phyloP scores from a whole-genome alignment of 192 early-diverging fungal genomes.

The Phycomyces blakesleeanus region DNA sequence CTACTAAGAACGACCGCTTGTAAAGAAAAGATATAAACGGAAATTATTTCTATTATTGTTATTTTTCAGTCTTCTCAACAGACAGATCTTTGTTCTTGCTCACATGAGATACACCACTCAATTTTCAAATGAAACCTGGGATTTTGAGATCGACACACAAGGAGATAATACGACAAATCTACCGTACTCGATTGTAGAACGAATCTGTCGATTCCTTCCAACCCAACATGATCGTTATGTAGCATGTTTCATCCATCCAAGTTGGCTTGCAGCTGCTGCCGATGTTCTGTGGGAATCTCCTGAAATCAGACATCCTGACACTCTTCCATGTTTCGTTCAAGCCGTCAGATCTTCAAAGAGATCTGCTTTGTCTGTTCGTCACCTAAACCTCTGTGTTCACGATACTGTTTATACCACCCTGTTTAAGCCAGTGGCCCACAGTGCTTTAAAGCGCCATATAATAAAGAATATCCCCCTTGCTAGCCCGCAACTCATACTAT shows the following conservation, averaged over 20 bases:
- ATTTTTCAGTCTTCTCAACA: too few relatives aligned
- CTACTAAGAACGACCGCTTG: too few relatives aligned
- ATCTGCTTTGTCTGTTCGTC: constrained; percentile 25
- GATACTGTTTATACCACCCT: neutral
- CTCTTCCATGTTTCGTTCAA: constrained; percentile 24
- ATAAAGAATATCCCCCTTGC: constrained; percentile 6
- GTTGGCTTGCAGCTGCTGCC: constrained; percentile 30
- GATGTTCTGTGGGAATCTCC: constrained; percentile 38
- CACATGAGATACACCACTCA: neutral
- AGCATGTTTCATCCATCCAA: constrained; percentile 30
- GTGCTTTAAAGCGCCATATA: neutral
- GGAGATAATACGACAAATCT: neutral
- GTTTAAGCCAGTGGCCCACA: neutral
- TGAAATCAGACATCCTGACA: constrained; percentile 22
- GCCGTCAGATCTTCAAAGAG: constrained; percentile 6
- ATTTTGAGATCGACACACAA: neutral
- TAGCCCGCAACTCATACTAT: constrained; percentile 18
- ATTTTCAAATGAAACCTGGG: neutral
- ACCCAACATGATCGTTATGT: constrained; percentile 24
- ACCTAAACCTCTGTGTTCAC: constrained; percentile 26
- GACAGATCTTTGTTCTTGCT: neutral
- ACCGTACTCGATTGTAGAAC: constrained; percentile 16
- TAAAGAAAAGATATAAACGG: too few relatives aligned
- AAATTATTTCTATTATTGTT: too few relatives aligned
- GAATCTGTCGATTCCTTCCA: constrained; percentile 25